Base-by-base conservation (phyloP, 257 asterid genomes). In the Ocimum tenuiflorum region DNA sequence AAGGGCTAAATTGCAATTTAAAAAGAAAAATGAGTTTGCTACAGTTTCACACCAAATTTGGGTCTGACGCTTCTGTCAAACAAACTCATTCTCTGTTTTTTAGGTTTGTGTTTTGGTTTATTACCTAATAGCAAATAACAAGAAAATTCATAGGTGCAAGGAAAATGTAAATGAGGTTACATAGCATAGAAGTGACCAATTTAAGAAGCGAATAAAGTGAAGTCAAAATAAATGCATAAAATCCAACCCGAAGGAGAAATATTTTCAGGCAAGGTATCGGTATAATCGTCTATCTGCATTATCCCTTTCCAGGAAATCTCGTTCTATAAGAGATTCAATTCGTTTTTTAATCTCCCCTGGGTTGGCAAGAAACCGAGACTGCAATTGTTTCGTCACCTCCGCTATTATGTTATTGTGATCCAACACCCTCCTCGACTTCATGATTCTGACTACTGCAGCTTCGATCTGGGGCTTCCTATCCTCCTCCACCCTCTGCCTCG, bases 381-480 rank as follows among this genome's bases (percentile, higher is more conserved):
- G 97, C 79, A 90, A 71, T 72, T 87, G 97, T 75, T 87, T 90
- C 2, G 91, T 87, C 15, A 90, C 96, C 81, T 90, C 95, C 0
- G 96, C 79, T 9, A 90, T 85, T 60, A 90, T 77, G 70, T 90
- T 90, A 69, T 87, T 90, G 60, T 90, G 97, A 79, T 90, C 97
- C 79, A 90, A 75, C 2, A 83, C 88, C 75, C 84, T 85, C 68
- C 97, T 74, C 3, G 97, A 84, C 75, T 90, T 90, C 97, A 90
- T 90, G 67, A 90, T 82, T 71, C 97, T 75, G 35, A 90, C 96
- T 20, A 90, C 81, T 2, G 97, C 95, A 48, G 95, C 97, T 74
- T 90, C 97, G 20, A 87, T 87, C 87, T 87, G 97, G 36, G 97
- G 95, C 79, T 90, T 90, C 54, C 97, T 75, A 63, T 87, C 95